Base-by-base conservation (phyloP, 129 eudicot genomes). In the Flaveria sonorensis region DNA sequence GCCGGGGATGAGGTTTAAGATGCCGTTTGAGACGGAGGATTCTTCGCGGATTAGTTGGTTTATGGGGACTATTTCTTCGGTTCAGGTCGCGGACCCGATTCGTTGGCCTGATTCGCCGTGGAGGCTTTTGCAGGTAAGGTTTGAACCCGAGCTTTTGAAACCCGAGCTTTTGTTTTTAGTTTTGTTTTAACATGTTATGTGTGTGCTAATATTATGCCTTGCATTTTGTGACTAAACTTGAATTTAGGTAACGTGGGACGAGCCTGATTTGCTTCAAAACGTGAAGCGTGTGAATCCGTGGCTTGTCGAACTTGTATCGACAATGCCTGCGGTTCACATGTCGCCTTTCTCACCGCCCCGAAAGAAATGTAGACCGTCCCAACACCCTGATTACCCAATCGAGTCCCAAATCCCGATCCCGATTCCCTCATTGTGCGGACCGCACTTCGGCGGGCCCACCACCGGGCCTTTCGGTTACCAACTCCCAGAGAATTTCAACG, bases 81-180 rank as follows among this genome's bases (percentile, higher is more conserved):
- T 94, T 69, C 97, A 91, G 77, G 97, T 91, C 70, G 82, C 89
- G 7, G 99, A 94, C 74, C 90, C 97, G 4, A 80, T 89, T 75
- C 83, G 91, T 30, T 94, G 99, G 99, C 96, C 99, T 15, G 97
- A 94, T 78, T 94, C 99, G 5, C 99, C 96, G 2, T 94, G 99
- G 99, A 85, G 99, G 69, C 99, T 94, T 74, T 89, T 94, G 40
- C 99, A 94, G 96, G 99, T 94, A 86, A 74, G 20, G 30, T 28
- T 55, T 0, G 3, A 68, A 57, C 18, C 12, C 53, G 30, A 69
- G 13, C 1, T 45, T 45, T 10, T 11, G 50, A n/a, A 68, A 57
- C 18, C 12, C 53, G 30, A 69, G 13, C 1, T 45, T 45, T 10
- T 11, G 50, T 10, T 10, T 2, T 60, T 63, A 0, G 7, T 36